Evolutionary conservation across 257 asterid species (phyloP), one percentile per base, ranked within the genome.

Genomic region (Craterostigma plantagineum): DNA sequence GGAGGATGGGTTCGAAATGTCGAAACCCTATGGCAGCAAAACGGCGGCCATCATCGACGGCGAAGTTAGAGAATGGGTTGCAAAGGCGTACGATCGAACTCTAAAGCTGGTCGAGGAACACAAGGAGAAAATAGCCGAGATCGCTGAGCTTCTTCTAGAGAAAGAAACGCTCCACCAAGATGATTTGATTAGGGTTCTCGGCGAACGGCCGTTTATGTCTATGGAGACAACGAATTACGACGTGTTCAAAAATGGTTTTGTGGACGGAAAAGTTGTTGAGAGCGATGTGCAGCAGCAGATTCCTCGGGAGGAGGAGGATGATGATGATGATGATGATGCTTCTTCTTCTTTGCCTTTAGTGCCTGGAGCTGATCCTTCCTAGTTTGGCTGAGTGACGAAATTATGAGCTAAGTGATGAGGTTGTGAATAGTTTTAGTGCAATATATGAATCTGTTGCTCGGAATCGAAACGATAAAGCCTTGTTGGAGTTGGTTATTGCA

Each of bases 151-250:
- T 43, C 42, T 80, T 56, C 79, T 86, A 10, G 93, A 81, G 68
- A 81, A 75, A 50, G 94, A 86, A 60, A 87, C 79, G 11, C 60
- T 86, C 50, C 83, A 75, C 61, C 94, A 86, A 46, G 91, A 75
- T 0, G 97, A 86, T 65, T 63, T 81, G 79, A 59, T 66, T 13
- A 60, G 50, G 3, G 62, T 76, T 18, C 55, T 84, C 5, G 93
- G 95, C 14, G 76, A 75, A 54, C 77, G 94, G 0, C 87, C 96
- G 6, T 84, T 75, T 35, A 59, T 63, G 66, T 36, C 62, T 5
- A 49, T 39, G 16, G 92, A 85, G 56, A 68, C 69, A 12, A 77
- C 75, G 1, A 81, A 77, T 53, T 80, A 74, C 18, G 93, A 80
- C 42, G 52, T 59, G 54, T 80, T 68, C 72, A 83, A 58, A 56